Base-by-base conservation (phyloP, 2,329 filamentous ascomycete genomes). In the Exophiala sp. region DNA sequence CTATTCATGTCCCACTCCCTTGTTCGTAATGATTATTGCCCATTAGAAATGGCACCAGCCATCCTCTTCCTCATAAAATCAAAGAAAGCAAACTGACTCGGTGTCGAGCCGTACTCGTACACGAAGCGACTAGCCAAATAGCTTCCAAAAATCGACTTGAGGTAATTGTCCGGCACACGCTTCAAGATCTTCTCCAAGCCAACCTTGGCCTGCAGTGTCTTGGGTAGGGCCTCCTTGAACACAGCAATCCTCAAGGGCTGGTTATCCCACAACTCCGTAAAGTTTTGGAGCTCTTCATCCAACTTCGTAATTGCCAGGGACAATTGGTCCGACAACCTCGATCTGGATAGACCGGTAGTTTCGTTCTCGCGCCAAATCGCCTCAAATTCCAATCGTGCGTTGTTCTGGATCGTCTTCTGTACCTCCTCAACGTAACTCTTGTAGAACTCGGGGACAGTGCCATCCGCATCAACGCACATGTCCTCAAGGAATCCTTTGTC, bases 1-100 rank as follows among this genome's bases (percentile, higher is more conserved):
- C 9, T 16, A 12, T 18, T 12, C 11, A 14, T 11, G n/a, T 18
- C n/a, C 12, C 16, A 12, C 4, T 11, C 16, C 16, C 8, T 46
- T 18, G 32, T 21, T 34, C 20, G 32, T 29, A 18, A 18, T 14
- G 7, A 10, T 50, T 29, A 54, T 45, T 52, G 49, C n/a, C 54
- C 49, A 40, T 60, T 53, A 8, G 44, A 14, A 14, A 58, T 50
- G 3, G 52, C 42, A 7, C 47, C 47, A 4, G 57, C 49, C 35
- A 62, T 57, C 16, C 62, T 46, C 42, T 58, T 64, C 40, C 60
- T 59, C 62, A 64, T 64, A 36, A 97, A 99, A 70, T 95, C 90
- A 74, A 95, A 99, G 80, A 99, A 99, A 36, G 92, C 91, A 76
- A 99, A 97, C 67, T 96, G 92, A 76, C 87, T 94, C 4, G 94